Conservation (phyloP, 768 basidiomycete genomes). For the Sporobolomyces roseus region DNA sequence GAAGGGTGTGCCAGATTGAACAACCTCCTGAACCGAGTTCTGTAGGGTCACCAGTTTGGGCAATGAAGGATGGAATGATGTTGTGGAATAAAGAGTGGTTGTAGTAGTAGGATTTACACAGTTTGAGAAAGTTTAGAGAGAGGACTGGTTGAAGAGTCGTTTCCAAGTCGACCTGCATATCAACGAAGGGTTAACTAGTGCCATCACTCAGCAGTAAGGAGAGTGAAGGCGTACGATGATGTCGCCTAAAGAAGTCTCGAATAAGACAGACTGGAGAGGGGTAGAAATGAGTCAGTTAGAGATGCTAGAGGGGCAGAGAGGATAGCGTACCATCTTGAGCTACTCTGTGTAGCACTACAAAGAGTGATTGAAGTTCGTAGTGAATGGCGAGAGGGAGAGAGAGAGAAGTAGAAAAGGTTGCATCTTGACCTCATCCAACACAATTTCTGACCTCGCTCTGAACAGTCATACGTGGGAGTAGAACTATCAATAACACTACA, state of each 20-base stretch:
- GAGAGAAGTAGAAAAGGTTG: too few species aligned
- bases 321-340: not conserved
- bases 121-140: slow-evolving; percentile 92
- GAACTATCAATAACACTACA: too few species aligned
- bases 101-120: slow-evolving; percentile 96
- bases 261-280: slow-evolving; percentile 70
- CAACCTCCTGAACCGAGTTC: slow-evolving; percentile 92
- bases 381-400: too few species aligned
- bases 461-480: too few species aligned
- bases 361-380: too few species aligned
- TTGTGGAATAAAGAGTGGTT: slow-evolving; percentile 98
- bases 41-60: slow-evolving; percentile 92
- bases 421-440: too few species aligned
- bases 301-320: not conserved
- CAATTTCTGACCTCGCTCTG: too few species aligned
- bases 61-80: slow-evolving; percentile 95
- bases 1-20: slow-evolving; percentile 85
- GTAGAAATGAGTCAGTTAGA: not conserved
- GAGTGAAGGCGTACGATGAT: slow-evolving; percentile 57
- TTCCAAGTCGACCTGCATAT: slow-evolving; percentile 75
- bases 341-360: too few species aligned
- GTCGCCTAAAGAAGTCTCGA: slow-evolving; percentile 96
- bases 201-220: not conserved
- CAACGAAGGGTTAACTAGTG: not conserved
- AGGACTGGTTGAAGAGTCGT: slow-evolving; percentile 83